Percentiles rank a stretch among this genome's conserved stretches.
phyloP scores from a whole-genome alignment of 2,329 filamentous ascomycete species.

The Aspergillus vadensis region DNA sequence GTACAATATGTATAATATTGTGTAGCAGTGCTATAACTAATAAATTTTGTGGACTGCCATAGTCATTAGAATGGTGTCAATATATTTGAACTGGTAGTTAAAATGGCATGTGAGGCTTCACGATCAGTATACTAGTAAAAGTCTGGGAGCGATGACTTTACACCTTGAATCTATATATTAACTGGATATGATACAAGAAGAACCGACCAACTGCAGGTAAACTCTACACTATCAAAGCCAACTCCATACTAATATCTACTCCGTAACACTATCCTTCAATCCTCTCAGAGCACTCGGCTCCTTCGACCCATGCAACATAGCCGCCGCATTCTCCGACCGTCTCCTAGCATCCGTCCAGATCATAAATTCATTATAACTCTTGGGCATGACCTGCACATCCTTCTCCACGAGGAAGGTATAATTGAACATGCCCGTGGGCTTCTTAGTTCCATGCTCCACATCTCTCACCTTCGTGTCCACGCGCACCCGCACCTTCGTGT shows the following conservation, averaged over 20 bases:
- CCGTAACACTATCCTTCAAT: slow-evolving; percentile 43
- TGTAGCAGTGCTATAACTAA: not conserved
- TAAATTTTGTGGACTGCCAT: too few relatives aligned
- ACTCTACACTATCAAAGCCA: not conserved
- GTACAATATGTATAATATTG: not conserved
- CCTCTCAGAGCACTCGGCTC: slow-evolving; percentile 37
- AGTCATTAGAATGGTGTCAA: too few relatives aligned
- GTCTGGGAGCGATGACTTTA: too few relatives aligned
- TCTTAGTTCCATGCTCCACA: slow-evolving; percentile 68
- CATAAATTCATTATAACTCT: slow-evolving; percentile 66
- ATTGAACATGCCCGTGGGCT: slow-evolving; percentile 73
- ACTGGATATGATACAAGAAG: too few relatives aligned
- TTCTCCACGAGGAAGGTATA: slow-evolving; percentile 71
- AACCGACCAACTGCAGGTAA: too few relatives aligned
- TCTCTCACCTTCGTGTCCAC: slow-evolving; percentile 72
- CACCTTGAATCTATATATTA: too few relatives aligned
- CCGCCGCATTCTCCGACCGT: slow-evolving; percentile 55
- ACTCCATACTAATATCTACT: slow-evolving; percentile 26
- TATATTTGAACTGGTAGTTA: not conserved
- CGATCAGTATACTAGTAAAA: too few relatives aligned
- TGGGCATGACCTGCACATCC: slow-evolving; percentile 67
- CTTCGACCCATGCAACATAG: slow-evolving; percentile 39
- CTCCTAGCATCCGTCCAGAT: slow-evolving; percentile 64
- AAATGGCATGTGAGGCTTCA: not conserved
- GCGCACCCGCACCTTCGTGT: slow-evolving; percentile 68